Evolutionary conservation across 2,329 filamentous ascomycete species (phyloP).

Genomic region (Ophiocordyceps camponoti-floridani): DNA sequence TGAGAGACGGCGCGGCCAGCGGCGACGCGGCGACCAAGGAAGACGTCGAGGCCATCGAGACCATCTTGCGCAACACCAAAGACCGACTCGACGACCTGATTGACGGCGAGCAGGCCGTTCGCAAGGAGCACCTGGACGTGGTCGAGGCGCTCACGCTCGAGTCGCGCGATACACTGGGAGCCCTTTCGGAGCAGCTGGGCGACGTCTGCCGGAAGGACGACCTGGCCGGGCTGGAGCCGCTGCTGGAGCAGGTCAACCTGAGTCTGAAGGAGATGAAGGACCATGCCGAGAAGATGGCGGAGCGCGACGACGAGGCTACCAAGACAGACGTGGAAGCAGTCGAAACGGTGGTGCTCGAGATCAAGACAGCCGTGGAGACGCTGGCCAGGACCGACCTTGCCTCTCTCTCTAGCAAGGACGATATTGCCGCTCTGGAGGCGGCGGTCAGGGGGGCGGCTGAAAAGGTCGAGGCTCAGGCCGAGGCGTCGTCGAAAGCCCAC

Average conservation of each 20-base stretch:
- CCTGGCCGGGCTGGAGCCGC: constrained; percentile 54
- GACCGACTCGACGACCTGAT: constrained; percentile 67
- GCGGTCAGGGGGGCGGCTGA: constrained; percentile 57
- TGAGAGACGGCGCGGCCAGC: constrained; percentile 6
- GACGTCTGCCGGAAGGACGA: constrained; percentile 63
- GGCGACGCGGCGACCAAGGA: constrained; percentile 38
- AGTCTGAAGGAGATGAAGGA: constrained; percentile 59
- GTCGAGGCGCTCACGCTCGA: constrained; percentile 52
- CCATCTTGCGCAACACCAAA: constrained; percentile 77
- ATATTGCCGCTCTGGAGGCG: constrained; percentile 44
- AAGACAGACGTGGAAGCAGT: constrained; percentile 74
- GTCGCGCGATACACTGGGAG: constrained; percentile 53
- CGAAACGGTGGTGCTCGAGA: constrained; percentile 65
- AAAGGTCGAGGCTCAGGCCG: constrained; percentile 46
- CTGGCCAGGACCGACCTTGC: constrained; percentile 55
- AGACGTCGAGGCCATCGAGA: constrained; percentile 82
- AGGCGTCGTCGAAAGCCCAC: constrained; percentile 59
- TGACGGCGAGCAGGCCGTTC: constrained; percentile 51
- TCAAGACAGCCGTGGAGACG: constrained; percentile 62
- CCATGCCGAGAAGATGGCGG: constrained; percentile 30
- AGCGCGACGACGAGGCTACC: constrained; percentile 47
- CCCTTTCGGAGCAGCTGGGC: constrained; percentile 49
- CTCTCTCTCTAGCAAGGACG: constrained; percentile 56
- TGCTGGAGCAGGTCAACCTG: constrained; percentile 60
- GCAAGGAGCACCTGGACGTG: constrained; percentile 45